Percentiles rank a stretch among this genome's conserved stretches.
phyloP scores from a whole-genome alignment of 352 stramenopile species.

The Pythium apleroticum region DNA sequence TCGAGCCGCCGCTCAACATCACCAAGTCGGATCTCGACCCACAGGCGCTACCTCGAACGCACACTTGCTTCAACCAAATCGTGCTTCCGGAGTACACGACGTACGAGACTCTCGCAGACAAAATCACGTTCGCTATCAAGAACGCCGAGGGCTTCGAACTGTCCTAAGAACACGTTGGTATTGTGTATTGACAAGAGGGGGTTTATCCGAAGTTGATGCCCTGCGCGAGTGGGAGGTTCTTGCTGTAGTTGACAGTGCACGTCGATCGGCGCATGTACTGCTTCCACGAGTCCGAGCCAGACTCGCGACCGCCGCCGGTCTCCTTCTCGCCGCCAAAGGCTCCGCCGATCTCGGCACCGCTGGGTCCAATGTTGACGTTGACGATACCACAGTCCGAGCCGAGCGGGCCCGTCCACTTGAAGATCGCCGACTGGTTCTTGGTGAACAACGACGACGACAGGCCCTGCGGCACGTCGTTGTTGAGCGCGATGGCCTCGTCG shows the following conservation, averaged over 20 bases:
- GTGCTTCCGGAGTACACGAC: slow-evolving; percentile 78
- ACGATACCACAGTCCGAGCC: slow-evolving; percentile 93
- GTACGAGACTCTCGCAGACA: slow-evolving; percentile 64
- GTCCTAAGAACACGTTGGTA: slow-evolving; percentile 37
- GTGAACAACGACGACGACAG: slow-evolving; percentile 92
- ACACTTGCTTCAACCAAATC: slow-evolving; percentile 91
- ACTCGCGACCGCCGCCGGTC: slow-evolving; percentile 90
- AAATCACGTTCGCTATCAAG: slow-evolving; percentile 76
- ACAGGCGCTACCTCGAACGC: slow-evolving; percentile 62
- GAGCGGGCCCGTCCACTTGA: slow-evolving; percentile 89
- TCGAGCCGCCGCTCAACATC: slow-evolving; percentile 84
- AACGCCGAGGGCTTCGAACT: slow-evolving; percentile 84
- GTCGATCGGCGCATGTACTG: slow-evolving; percentile 95
- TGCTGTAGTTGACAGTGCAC: slow-evolving; percentile 93
- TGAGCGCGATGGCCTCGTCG: slow-evolving; percentile 90
- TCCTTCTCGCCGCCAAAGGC: slow-evolving; percentile 93
- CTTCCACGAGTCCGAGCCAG: slow-evolving; percentile 92
- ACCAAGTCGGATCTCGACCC: slow-evolving; percentile 78
- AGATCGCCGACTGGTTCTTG: slow-evolving; percentile 90
- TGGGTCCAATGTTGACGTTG: slow-evolving; percentile 93
- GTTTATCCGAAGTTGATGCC: slow-evolving; percentile 90
- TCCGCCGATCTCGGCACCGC: slow-evolving; percentile 91
- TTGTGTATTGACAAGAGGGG: slow-evolving; percentile 5
- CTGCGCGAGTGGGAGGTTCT: slow-evolving; percentile 90
- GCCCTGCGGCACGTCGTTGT: slow-evolving; percentile 92